These are phyloP conservation scores for Hypericum perforatum DNA, from an alignment of 345 rosid genomes.

Conservation along the genomic window DNA sequence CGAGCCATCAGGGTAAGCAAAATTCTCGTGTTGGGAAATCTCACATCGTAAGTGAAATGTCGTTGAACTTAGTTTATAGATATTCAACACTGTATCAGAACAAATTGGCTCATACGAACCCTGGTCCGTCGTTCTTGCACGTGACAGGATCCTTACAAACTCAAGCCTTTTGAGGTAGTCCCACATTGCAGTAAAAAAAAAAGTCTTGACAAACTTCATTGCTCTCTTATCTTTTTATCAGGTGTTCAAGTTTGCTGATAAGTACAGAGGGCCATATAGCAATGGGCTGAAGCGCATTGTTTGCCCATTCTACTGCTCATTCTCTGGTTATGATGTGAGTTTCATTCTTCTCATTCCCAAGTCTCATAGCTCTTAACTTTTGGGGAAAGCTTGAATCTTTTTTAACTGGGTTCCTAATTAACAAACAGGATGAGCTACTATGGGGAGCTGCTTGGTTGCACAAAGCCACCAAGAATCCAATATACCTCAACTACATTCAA, in stretches of 20 bases:
- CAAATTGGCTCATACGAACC: too few relatives aligned
- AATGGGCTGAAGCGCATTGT: background rate
- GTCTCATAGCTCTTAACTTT: too few relatives aligned
- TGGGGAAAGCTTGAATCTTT: too few relatives aligned
- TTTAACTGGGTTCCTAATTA: too few relatives aligned
- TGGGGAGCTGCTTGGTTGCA: slow-evolving; percentile 6
- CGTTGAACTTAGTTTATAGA: background rate
- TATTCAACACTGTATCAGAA: background rate
- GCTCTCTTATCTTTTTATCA: background rate
- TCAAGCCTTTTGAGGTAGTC: too few relatives aligned
- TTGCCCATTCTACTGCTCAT: slow-evolving; percentile 6
- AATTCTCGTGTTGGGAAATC: too few relatives aligned
- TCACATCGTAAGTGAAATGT: too few relatives aligned
- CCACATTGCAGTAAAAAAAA: too few relatives aligned
- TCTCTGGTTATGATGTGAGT: background rate
- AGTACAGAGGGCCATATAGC: slow-evolving; percentile 6
- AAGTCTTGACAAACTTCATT: too few relatives aligned
- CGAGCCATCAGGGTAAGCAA: slow-evolving; percentile 3
- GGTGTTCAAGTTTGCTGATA: slow-evolving; percentile 6
- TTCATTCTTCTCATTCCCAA: background rate
- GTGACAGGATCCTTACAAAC: too few relatives aligned
- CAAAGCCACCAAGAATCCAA: slow-evolving; percentile 3
- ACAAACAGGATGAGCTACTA: background rate
- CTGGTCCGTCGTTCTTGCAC: too few relatives aligned
- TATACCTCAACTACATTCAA: slow-evolving; percentile 2